Evolutionary conservation across 2,329 filamentous ascomycete genomes (phyloP).

Genomic region (Fusarium tanahbumbuense): DNA sequence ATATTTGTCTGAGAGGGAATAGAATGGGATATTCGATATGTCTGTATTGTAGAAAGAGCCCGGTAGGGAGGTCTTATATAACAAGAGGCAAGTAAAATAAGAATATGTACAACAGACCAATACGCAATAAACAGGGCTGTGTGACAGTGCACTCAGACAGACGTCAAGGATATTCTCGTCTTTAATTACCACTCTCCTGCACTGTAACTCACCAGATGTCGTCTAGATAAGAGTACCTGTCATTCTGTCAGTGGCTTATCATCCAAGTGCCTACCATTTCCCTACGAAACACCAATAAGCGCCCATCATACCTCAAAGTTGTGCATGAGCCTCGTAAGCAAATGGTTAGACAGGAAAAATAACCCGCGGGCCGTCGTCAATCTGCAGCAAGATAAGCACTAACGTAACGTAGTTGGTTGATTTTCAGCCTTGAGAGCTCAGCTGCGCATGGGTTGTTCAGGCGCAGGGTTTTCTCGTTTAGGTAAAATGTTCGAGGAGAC

Average conservation of each 20-base stretch:
- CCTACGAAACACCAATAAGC: background rate
- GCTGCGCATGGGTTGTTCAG: background rate
- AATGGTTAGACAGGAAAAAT: background rate
- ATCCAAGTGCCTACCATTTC: no score
- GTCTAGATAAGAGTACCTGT: background rate
- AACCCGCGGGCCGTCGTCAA: background rate
- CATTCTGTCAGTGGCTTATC: background rate
- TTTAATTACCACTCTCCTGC: background rate
- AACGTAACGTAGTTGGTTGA: background rate
- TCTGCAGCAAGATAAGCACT: slow-evolving; percentile 11
- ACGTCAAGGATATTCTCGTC: background rate
- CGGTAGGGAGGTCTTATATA: background rate
- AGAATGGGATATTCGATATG: background rate
- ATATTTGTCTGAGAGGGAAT: background rate
- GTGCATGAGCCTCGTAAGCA: background rate
- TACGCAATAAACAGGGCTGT: background rate
- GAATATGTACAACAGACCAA: background rate
- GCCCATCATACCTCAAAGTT: background rate
- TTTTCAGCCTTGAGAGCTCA: slow-evolving; percentile 13
- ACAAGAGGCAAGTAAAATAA: background rate
- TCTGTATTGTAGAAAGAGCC: background rate
- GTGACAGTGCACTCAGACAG: background rate
- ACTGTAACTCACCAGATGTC: background rate
- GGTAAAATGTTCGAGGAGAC: background rate
- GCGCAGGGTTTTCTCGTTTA: background rate